Conservation (phyloP, 768 basidiomycete genomes). For the Leccinum longicurvipes region DNA sequence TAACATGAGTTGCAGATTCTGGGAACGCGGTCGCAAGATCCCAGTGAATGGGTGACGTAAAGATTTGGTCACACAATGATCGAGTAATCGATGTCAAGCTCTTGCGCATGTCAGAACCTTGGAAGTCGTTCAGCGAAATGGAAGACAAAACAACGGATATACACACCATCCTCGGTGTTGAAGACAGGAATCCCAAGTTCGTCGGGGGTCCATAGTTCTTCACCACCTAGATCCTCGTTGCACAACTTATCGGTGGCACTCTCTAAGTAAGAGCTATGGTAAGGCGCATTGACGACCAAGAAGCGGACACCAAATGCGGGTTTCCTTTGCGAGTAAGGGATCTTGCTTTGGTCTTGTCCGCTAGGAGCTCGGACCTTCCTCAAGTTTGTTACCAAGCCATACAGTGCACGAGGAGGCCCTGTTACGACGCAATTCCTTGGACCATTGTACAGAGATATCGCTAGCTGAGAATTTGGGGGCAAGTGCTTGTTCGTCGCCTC, state of each 20-base stretch:
- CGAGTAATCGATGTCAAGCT: slow-evolving; percentile 72
- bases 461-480: slow-evolving; percentile 70
- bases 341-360: slow-evolving; percentile 91
- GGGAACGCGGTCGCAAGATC: slow-evolving; percentile 86
- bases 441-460: slow-evolving; percentile 91
- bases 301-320: slow-evolving; percentile 91
- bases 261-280: slow-evolving; percentile 84
- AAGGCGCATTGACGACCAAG: slow-evolving; percentile 93
- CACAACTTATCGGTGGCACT: slow-evolving; percentile 74
- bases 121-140: slow-evolving; percentile 12
- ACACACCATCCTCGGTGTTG: slow-evolving; percentile 88
- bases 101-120: slow-evolving; percentile 82
- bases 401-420: slow-evolving; percentile 86
- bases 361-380: slow-evolving; percentile 85
- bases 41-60: slow-evolving; percentile 92
- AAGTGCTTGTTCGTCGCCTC: slow-evolving; percentile 86
- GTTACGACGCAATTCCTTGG: slow-evolving; percentile 89
- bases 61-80: slow-evolving; percentile 91
- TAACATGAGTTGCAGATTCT: slow-evolving; percentile 83
- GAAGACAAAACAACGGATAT: slow-evolving; percentile 16
- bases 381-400: slow-evolving; percentile 88
- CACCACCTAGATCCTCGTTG: slow-evolving; percentile 67
- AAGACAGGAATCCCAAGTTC: slow-evolving; percentile 84
- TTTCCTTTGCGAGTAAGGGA: slow-evolving; percentile 92
- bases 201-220: slow-evolving; percentile 71